These are phyloP conservation scores for Suillus luteus DNA, from an alignment of 768 basidiomycete species.

Conservation along the genomic window DNA sequence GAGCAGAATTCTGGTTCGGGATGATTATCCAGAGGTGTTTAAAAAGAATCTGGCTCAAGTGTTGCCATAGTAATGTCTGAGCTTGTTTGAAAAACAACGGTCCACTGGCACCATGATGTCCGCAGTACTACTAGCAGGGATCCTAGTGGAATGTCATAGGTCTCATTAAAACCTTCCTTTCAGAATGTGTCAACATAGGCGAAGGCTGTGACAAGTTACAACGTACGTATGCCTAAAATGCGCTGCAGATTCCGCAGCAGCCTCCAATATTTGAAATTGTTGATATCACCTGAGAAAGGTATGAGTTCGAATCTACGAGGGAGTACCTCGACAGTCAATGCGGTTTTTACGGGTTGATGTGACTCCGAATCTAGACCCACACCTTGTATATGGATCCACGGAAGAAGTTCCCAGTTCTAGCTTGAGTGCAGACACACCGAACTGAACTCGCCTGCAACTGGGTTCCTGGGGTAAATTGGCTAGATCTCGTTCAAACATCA, in stretches of 20 bases:
- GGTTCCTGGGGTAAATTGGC: not conserved
- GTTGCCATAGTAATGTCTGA: not conserved
- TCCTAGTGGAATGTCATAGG: too few species aligned
- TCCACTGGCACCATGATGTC: not conserved
- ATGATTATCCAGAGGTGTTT: not conserved
- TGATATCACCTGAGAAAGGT: too few species aligned
- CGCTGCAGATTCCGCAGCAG: not conserved
- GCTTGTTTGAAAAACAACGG: too few species aligned
- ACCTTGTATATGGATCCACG: not conserved
- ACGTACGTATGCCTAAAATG: not conserved
- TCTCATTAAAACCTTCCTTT: not conserved
- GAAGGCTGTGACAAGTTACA: not conserved
- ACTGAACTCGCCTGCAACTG: not conserved
- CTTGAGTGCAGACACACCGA: not conserved
- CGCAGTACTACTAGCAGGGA: not conserved
- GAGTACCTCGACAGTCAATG: not conserved
- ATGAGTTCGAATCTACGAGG: not conserved
- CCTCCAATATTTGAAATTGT: too few species aligned
- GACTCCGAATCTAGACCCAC: not conserved
- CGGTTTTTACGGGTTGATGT: not conserved
- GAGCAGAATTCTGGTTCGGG: not conserved
- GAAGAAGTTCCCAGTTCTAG: not conserved
- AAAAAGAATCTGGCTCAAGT: not conserved
- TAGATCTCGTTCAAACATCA: not conserved
- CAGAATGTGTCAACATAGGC: not conserved